Conservation (phyloP, 768 basidiomycete species). For the Lactarius quietus region DNA sequence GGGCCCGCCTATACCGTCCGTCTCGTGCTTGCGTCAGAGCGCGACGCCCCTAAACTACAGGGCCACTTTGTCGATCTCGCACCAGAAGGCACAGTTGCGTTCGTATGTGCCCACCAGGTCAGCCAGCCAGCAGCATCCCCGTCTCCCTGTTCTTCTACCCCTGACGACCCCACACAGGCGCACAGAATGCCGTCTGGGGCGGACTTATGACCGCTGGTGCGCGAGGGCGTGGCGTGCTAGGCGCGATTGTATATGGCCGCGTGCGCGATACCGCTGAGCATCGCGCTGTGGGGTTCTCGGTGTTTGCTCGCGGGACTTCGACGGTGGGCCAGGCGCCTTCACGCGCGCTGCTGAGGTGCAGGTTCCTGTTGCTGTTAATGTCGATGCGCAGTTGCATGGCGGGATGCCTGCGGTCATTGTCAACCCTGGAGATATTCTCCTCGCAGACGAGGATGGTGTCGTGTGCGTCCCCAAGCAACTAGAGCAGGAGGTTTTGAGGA, state of each 20-base stretch:
- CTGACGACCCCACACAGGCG: constrained; percentile 40
- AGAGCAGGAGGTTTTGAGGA: constrained; percentile 50
- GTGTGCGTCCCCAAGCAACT: constrained; percentile 67
- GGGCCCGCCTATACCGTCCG: constrained; percentile 86
- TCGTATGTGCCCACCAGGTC: constrained; percentile 77
- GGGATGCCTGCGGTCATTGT: constrained; percentile 55
- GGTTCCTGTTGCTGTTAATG: constrained; percentile 52
- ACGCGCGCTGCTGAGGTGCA: constrained; percentile 77
- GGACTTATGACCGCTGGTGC: constrained; percentile 90
- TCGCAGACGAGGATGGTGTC: constrained; percentile 89
- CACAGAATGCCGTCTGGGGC: constrained; percentile 86
- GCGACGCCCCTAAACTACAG: constrained; percentile 55
- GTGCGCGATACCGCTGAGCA: constrained; percentile 85
- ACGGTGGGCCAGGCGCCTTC: constrained; percentile 86
- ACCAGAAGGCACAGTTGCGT: constrained; percentile 58
- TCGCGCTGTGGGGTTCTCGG: constrained; percentile 62
- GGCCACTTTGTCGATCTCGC: constrained; percentile 83
- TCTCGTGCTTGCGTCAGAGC: constrained; percentile 64
- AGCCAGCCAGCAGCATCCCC: constrained; percentile 30
- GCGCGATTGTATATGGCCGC: constrained; percentile 80
- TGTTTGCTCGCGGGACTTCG: constrained; percentile 78
- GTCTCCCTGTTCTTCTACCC: too few relatives aligned
- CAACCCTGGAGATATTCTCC: constrained; percentile 72
- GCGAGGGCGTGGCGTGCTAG: constrained; percentile 60
- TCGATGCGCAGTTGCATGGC: constrained; percentile 33